Percentiles rank a stretch among this genome's conserved stretches.
These are phyloP conservation scores for Alnus rubra DNA, from an alignment of 306 rosid species.

Conservation along the genomic window DNA sequence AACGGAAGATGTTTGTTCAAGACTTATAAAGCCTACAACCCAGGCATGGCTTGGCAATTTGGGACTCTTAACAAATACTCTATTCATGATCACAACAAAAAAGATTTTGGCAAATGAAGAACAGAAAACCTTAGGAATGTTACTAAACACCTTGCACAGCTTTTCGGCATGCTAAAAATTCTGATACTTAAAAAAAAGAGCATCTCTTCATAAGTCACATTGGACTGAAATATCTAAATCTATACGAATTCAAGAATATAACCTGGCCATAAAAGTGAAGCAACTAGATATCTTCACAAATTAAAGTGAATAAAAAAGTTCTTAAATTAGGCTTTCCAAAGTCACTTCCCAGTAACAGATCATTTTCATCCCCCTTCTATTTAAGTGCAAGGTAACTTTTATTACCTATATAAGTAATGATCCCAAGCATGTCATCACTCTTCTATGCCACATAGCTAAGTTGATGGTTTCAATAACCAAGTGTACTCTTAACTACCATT, in stretches of 20 bases:
- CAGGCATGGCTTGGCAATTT: too few relatives aligned
- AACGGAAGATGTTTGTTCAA: too few relatives aligned
- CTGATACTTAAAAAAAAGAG: neutral
- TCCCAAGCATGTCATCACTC: neutral
- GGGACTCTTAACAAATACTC: neutral
- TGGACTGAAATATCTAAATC: neutral
- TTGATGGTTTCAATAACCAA: neutral
- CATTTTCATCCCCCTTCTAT: neutral
- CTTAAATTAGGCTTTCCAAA: neutral
- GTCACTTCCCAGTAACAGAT: neutral
- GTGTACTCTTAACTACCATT: neutral
- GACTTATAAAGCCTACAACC: too few relatives aligned
- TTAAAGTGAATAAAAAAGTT: neutral
- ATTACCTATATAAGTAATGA: neutral
- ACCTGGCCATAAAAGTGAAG: neutral
- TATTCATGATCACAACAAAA: constrained; percentile 21
- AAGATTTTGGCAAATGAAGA: constrained; percentile 16
- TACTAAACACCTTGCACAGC: neutral
- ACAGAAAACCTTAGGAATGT: neutral
- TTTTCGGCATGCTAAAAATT: neutral
- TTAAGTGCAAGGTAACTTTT: neutral
- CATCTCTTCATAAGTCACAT: neutral
- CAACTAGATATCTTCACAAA: neutral
- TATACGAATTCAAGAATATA: neutral
- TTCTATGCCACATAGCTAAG: neutral